phyloP scores from a whole-genome alignment of 1,284 basidiomycete genomes.

The Farysia itapuensis region DNA sequence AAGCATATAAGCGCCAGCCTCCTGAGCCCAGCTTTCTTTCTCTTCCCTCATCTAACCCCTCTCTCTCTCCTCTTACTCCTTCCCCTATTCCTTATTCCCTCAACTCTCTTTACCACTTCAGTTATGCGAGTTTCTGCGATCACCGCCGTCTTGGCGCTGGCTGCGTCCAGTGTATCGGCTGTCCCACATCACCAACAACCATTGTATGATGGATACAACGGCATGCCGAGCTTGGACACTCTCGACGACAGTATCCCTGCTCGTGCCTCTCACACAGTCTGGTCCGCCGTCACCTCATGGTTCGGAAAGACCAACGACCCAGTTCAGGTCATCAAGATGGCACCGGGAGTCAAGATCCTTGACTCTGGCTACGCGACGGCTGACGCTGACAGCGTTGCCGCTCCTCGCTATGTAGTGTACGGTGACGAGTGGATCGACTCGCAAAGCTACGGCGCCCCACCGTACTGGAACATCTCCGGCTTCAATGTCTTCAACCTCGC shows the following conservation, averaged over 20 bases:
- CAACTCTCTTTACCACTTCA: too few species aligned
- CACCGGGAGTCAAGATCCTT: constrained; percentile 22
- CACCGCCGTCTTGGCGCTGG: background rate
- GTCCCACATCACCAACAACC: constrained; percentile 25
- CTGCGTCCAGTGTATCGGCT: constrained; percentile 1
- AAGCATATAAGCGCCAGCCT: too few species aligned
- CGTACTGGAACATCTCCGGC: constrained; percentile 30
- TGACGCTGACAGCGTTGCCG: constrained; percentile 20
- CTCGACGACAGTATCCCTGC: constrained; percentile 39
- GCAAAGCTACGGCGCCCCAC: constrained; percentile 33
- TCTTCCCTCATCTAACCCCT: too few species aligned
- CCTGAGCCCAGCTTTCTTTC: too few species aligned
- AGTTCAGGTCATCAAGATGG: constrained; percentile 12
- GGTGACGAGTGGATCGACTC: constrained; percentile 21
- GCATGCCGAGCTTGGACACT: constrained; percentile 16
- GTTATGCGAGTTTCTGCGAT: background rate
- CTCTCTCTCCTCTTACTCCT: too few species aligned
- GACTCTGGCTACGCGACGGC: constrained; percentile 30
- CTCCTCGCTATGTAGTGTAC: constrained; percentile 35
- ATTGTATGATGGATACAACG: constrained; percentile 33
- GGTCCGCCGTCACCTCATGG: constrained; percentile 15
- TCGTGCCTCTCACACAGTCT: constrained; percentile 14
- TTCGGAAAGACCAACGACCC: constrained; percentile 16
- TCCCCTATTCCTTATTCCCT: too few species aligned
- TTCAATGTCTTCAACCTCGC: constrained; percentile 63